A percentile compares a stretch with the other conserved stretches of the same genome.
These are phyloP conservation scores for Coemansia sp. DNA, from an alignment of 192 early-diverging fungal genomes.

Conservation along the genomic window DNA sequence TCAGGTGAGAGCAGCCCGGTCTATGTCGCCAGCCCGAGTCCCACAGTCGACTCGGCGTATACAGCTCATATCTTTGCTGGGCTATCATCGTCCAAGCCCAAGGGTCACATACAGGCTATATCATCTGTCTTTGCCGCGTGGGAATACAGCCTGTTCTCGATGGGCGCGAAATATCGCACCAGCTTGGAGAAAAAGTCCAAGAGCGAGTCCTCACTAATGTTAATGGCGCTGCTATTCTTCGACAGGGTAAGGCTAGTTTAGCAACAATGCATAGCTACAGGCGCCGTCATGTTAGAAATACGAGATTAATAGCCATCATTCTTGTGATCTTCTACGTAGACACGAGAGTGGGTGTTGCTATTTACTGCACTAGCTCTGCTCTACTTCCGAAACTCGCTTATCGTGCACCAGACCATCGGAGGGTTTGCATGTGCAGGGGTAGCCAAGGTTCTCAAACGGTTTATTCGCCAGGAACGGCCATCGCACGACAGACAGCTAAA, in stretches of 20 bases:
- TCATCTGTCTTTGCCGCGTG: neutral
- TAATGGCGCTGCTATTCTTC: constrained; percentile 11
- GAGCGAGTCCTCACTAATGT: neutral
- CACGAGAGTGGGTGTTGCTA: constrained; percentile 30
- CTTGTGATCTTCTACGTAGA: constrained; percentile 7
- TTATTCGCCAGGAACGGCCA: constrained; percentile 40
- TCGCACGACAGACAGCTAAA: neutral
- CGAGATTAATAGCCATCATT: too few relatives aligned
- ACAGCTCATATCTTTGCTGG: neutral
- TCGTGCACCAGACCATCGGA: constrained; percentile 11
- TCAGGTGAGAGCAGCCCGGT: neutral
- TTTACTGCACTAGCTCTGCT: constrained; percentile 6
- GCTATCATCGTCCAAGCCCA: neutral
- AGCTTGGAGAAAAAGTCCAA: neutral
- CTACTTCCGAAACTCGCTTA: constrained; percentile 33
- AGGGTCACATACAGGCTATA: neutral
- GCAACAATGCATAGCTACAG: too few relatives aligned
- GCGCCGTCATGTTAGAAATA: too few relatives aligned
- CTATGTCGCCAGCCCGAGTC: neutral
- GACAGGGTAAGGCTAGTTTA: constrained; percentile 13
- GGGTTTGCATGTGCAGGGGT: constrained; percentile 10
- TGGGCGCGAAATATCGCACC: neutral
- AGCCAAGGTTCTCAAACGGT: constrained; percentile 35
- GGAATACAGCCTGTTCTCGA: neutral
- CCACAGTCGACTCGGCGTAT: neutral